These are phyloP conservation scores for Heterobasidion parviporum DNA, from an alignment of 1,284 basidiomycete species.

Conservation along the genomic window DNA sequence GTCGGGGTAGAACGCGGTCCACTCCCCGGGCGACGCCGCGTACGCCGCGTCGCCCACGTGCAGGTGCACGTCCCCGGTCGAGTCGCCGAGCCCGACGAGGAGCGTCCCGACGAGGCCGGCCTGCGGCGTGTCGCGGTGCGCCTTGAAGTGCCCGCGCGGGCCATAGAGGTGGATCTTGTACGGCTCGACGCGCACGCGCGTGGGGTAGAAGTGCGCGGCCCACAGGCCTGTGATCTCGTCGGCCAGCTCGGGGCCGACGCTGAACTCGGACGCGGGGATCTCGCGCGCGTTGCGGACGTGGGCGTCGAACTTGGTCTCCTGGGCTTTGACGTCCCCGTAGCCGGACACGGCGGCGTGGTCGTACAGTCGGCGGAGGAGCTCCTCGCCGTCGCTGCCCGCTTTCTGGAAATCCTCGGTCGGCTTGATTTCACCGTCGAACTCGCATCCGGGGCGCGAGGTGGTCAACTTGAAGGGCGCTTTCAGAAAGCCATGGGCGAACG, in stretches of 20 bases:
- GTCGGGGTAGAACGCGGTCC: constrained; percentile 31
- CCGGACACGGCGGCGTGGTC: constrained; percentile 15
- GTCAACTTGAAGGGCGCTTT: background rate
- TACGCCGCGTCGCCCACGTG: constrained; percentile 7
- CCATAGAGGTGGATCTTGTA: constrained; percentile 27
- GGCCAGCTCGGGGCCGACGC: constrained; percentile 15
- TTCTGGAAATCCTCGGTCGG: background rate
- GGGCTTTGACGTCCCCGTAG: constrained; percentile 15
- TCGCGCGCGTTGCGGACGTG: constrained; percentile 20
- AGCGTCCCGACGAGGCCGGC: constrained; percentile 21
- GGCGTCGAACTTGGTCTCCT: constrained; percentile 13
- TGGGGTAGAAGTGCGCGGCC: constrained; percentile 15
- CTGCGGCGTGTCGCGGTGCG: constrained; percentile 22
- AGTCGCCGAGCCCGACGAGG: constrained; percentile 20
- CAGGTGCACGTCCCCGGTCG: constrained; percentile 5
- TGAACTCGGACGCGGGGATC: constrained; percentile 18
- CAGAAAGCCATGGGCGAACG: too few species aligned
- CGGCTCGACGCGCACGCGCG: constrained; percentile 17
- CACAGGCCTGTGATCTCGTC: constrained; percentile 12
- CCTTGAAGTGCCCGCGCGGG: constrained; percentile 18
- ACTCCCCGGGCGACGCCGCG: constrained; percentile 12
- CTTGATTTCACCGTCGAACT: background rate
- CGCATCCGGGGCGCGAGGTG: background rate
- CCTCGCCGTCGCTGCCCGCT: background rate
- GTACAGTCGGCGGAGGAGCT: constrained; percentile 5